A percentile compares a stretch with the other conserved stretches of the same genome.
These are phyloP conservation scores for Phaffia tasmanica DNA, from an alignment of 768 basidiomycete species.

Conservation along the genomic window DNA sequence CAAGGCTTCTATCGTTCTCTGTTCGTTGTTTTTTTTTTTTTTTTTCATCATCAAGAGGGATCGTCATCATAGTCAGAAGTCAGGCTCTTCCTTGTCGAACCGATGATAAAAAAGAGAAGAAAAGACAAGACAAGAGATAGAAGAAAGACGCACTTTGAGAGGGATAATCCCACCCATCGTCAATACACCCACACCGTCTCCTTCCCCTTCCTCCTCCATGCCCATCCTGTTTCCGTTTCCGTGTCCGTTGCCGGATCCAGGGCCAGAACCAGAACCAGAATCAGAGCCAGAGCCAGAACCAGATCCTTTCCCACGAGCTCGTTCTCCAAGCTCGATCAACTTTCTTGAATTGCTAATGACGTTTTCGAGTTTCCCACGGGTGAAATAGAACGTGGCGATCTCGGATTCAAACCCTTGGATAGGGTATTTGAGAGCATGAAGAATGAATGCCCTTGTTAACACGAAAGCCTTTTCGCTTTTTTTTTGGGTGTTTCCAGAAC, in stretches of 20 bases:
- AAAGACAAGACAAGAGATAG: not conserved
- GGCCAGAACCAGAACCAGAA: not conserved
- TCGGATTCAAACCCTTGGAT: slow-evolving; percentile 11
- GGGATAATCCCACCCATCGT: slow-evolving; percentile 18
- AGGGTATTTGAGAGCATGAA: slow-evolving; percentile 22
- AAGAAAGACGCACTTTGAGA: slow-evolving; percentile 12
- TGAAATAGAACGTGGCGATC: slow-evolving; percentile 13
- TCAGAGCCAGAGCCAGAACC: not conserved
- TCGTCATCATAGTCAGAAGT: too few relatives aligned
- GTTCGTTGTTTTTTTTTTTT: not conserved
- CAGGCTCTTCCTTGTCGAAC: too few relatives aligned
- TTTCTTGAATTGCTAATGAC: slow-evolving; percentile 3
- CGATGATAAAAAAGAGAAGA: not conserved
- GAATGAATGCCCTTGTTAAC: slow-evolving; percentile 20
- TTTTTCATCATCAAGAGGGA: too few relatives aligned
- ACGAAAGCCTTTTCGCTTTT: slow-evolving; percentile 23
- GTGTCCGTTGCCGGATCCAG: not conserved
- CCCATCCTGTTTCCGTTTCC: not conserved
- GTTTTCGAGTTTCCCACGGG: slow-evolving; percentile 1
- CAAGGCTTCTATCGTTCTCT: slow-evolving; percentile 16
- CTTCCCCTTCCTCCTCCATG: slow-evolving; percentile 14
- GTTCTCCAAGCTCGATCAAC: slow-evolving; percentile 11
- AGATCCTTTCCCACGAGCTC: not conserved
- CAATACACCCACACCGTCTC: slow-evolving; percentile 18
- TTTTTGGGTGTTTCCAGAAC: too few relatives aligned